Evolutionary conservation across 2,329 filamentous ascomycete genomes (phyloP), one percentile per base, ranked within the genome.

Genomic region (Arthrobotrys iridis): DNA sequence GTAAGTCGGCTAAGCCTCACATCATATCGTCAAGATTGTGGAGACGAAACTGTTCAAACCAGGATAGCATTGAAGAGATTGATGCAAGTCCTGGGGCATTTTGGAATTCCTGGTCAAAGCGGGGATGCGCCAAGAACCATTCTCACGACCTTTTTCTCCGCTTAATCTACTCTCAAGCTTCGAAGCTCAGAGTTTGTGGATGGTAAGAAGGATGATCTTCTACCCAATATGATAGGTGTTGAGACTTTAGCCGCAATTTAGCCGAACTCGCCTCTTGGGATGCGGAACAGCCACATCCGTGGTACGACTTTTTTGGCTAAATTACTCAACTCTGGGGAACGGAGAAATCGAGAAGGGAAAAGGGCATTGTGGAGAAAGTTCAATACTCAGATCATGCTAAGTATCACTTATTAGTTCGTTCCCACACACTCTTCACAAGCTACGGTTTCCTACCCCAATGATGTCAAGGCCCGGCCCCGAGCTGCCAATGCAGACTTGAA

Each of bases 161-260:
- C n/a, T 11, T 55, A 20, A 3, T 22, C 30, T 22, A 46, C 15
- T 41, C 33, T 55, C 35, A 20, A 55, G 33, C 30, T n/a, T 52
- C 41, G n/a, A 24, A 48, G 26, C 33, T 45, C n/a, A 33, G n/a
- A n/a, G n/a, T 43, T 20, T 43, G n/a, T 28, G 20, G 15, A 28
- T 50, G 15, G 45, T 26, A 37, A 35, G 10, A 18, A 41, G n/a
- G 4, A 26, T 41, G n/a, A 4, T 50, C 13, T 58, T 35, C 26
- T n/a, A 10, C 15, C 6, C 7, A 15, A 4, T 58, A 26, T 45
- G 24, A 35, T 46, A 28, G 26, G 35, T 43, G 22, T 43, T 59
- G 43, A 20, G 13, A 60, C 11, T 70, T 70, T 70, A 70, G 18
- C 65, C 65, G 65, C 55, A 26, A 11, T 70, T 70, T 70, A 70